Evolutionary conservation across 2,329 filamentous ascomycete genomes (phyloP), one percentile per base, ranked within the genome.

Genomic region (Fusarium circinatum): DNA sequence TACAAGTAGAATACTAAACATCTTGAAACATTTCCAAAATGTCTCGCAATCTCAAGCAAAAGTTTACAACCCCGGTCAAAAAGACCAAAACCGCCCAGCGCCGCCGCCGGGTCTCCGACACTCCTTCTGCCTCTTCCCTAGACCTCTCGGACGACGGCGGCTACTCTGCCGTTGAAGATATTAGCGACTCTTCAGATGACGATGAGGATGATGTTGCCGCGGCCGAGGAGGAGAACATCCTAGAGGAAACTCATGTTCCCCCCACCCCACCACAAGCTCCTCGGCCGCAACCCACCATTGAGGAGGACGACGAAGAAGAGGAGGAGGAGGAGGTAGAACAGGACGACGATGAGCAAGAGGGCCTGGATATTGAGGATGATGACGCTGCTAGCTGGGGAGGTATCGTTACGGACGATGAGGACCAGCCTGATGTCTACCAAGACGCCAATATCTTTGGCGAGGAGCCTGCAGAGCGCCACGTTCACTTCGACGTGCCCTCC

Each of bases 151-250:
- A 94, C 67, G 93, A 94, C 57, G 90, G 88, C 60, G 92, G 90
- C 63, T 94, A 95, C 81, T 93, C 91, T 4, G 92, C 87, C 42
- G 92, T 97, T 68, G 93, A 96, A 79, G 90, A 94, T 57, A 92
- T 97, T 69, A 93, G 89, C 75, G 93, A 95, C 76, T 92, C 90
- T 17, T 93, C 89, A 61, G 89, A 95, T 71, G 92, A 94, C 73
- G 93, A 96, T 80, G 92, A 96, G 81, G 90, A 93, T 74, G 90
- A 93, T 86, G 90, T 96, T 63, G 89, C 93, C 79, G 89, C 91
- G 86, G 88, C 90, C 85, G 94, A 96, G 88, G 93, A 95, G 85
- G 88, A 91, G 81, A 89, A 92, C 76, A 94, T 95, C 71, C 85
- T 93, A 65, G 82, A 82, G 63, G 83, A 86, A 73, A 83, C 81